phyloP scores from a whole-genome alignment of 306 rosid species.

The Lupinus albus region DNA sequence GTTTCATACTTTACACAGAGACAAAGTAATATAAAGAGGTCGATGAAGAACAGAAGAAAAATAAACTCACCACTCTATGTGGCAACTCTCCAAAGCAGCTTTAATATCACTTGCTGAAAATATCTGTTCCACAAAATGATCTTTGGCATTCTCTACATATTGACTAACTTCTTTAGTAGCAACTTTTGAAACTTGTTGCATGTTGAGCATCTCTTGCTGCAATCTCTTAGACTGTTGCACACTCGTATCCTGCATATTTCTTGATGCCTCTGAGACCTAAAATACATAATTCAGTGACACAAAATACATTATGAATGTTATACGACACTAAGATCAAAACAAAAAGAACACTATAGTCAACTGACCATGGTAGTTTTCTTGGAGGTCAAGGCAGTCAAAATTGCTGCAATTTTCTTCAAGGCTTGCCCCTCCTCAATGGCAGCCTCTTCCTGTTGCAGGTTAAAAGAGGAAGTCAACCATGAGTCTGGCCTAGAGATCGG shows the following conservation, averaged over 20 bases:
- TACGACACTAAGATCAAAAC: conserved; percentile 27
- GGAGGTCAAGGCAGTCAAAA: conserved; percentile 65
- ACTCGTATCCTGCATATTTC: conserved; percentile 53
- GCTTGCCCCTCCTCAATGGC: conserved; percentile 72
- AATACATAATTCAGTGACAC: conserved; percentile 20
- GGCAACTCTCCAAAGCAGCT: conserved; percentile 54
- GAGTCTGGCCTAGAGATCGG: conserved; percentile 11
- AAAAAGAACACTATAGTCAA: conserved; percentile 3
- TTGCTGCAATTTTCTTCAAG: conserved; percentile 61
- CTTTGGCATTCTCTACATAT: conserved; percentile 53
- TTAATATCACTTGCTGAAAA: conserved; percentile 52
- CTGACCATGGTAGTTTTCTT: conserved; percentile 67
- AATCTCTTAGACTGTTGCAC: conserved; percentile 55
- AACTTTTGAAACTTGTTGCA: conserved; percentile 63
- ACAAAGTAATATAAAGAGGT: not conserved
- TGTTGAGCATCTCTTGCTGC: conserved; percentile 57
- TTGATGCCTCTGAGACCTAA: conserved; percentile 80
- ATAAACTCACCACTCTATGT: conserved; percentile 67
- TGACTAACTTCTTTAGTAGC: conserved; percentile 56
- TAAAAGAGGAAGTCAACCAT: conserved; percentile 34
- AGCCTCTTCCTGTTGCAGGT: conserved; percentile 69
- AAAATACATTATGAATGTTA: not conserved
- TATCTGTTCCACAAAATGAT: conserved; percentile 54
- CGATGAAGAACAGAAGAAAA: not conserved
- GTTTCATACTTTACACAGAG: not conserved